phyloP scores from a whole-genome alignment of 2,329 filamentous ascomycete genomes.

The Tolypocladium endophyticum region DNA sequence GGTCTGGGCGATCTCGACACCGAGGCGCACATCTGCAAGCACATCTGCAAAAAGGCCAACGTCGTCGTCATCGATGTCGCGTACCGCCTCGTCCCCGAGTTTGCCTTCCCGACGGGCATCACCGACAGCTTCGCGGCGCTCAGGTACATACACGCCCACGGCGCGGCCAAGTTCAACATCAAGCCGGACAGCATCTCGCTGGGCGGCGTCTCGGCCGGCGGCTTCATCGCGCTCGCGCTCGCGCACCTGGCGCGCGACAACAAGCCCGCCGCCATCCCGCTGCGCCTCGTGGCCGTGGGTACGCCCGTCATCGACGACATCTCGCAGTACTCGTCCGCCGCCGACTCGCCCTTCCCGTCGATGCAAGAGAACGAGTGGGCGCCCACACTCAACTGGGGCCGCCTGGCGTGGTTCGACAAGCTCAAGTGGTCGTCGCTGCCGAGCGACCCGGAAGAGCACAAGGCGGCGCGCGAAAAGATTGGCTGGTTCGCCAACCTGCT shows the following conservation, averaged over 20 bases:
- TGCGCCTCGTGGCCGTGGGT: slow-evolving; percentile 27
- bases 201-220: slow-evolving; percentile 36
- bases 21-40: slow-evolving; percentile 36
- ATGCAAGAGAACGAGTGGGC: slow-evolving; percentile 30
- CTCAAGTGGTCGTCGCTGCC: slow-evolving; percentile 19
- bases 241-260: slow-evolving; percentile 30
- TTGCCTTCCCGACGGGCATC: slow-evolving; percentile 34
- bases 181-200: slow-evolving; percentile 26
- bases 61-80: slow-evolving; percentile 38
- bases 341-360: slow-evolving; percentile 27
- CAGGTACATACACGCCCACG: slow-evolving; percentile 24
- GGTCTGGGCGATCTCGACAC: slow-evolving; percentile 38
- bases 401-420: slow-evolving; percentile 29
- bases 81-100: slow-evolving; percentile 41
- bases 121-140: slow-evolving; percentile 38
- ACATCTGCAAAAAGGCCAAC: slow-evolving; percentile 30
- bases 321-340: slow-evolving; percentile 20
- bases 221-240: slow-evolving; percentile 24
- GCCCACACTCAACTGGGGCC: slow-evolving; percentile 31
- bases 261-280: slow-evolving; percentile 16
- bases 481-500: slow-evolving; percentile 22
- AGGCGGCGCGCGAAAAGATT: slow-evolving; percentile 6
- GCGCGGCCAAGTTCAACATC: slow-evolving; percentile 25
- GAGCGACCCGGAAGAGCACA: slow-evolving; percentile 4
- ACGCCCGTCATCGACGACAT: slow-evolving; percentile 30